Evolutionary conservation across 1,139 yeast species (phyloP).

Genomic region (Pichia cactophila): DNA sequence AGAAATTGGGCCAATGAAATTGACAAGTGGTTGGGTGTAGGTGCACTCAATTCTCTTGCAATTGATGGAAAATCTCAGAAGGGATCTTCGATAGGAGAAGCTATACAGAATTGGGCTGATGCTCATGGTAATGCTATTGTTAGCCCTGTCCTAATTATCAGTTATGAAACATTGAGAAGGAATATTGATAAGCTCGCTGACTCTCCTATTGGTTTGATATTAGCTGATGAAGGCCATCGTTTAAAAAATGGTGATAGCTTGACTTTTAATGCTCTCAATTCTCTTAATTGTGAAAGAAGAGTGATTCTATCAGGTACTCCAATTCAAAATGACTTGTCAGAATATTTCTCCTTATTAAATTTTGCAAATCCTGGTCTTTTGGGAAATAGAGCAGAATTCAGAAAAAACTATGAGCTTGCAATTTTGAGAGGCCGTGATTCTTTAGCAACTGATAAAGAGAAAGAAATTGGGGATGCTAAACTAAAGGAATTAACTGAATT

Average conservation of each 20-base stretch:
- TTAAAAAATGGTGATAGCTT: constrained; percentile 90
- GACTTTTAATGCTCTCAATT: constrained; percentile 82
- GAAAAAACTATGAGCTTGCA: constrained; percentile 74
- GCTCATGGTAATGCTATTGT: constrained; percentile 87
- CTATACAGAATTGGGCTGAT: constrained; percentile 78
- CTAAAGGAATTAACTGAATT: constrained; percentile 61
- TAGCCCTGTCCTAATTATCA: constrained; percentile 89
- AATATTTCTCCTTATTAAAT: constrained; percentile 81
- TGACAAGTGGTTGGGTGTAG: constrained; percentile 92
- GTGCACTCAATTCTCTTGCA: constrained; percentile 79
- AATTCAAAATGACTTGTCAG: constrained; percentile 91
- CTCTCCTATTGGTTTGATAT: constrained; percentile 77
- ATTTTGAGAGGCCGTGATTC: constrained; percentile 88
- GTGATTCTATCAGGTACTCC: constrained; percentile 97
- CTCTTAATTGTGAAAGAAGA: constrained; percentile 76
- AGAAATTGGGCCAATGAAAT: constrained; percentile 98
- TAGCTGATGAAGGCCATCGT: constrained; percentile 97
- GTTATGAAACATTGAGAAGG: constrained; percentile 87
- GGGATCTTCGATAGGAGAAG: constrained; percentile 56
- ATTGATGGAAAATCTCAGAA: constrained; percentile 83
- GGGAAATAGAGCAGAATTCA: constrained; percentile 77
- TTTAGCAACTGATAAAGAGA: constrained; percentile 75
- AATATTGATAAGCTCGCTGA: constrained; percentile 72
- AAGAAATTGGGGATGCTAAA: constrained; percentile 63
- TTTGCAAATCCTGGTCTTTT: constrained; percentile 93